These are phyloP conservation scores for Sphaerulina musiva DNA, from an alignment of 2,329 filamentous ascomycete genomes.

Conservation along the genomic window DNA sequence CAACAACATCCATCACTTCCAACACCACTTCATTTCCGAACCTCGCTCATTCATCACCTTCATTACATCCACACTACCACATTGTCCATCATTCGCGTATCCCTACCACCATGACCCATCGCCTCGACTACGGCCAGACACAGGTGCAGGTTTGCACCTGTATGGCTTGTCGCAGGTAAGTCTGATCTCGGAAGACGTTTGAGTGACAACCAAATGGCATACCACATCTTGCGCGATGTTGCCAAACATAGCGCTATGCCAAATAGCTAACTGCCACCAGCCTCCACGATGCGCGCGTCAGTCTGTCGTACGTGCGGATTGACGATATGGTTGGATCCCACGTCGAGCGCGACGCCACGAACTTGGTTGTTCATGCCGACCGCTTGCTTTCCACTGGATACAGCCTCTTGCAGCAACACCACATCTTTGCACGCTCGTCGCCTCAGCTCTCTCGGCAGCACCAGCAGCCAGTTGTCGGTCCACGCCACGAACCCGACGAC, in stretches of 20 bases:
- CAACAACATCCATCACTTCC: too few species aligned
- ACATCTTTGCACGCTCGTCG: background rate
- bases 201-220: too few species aligned
- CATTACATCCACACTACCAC: background rate
- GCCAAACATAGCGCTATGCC: background rate
- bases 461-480: background rate
- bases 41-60: slow-evolving; percentile 1
- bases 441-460: background rate
- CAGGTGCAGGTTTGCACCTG: slow-evolving; percentile 3
- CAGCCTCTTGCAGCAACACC: slow-evolving; percentile 5
- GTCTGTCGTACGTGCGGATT: slow-evolving; percentile 2
- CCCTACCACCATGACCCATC: background rate
- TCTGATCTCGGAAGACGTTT: background rate
- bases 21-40: background rate
- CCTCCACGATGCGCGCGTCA: slow-evolving; percentile 4
- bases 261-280: background rate
- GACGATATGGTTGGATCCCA: slow-evolving; percentile 1
- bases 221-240: background rate
- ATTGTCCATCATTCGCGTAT: background rate
- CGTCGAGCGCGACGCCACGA: slow-evolving; percentile 5
- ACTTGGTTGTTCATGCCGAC: slow-evolving; percentile 8
- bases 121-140: slow-evolving; percentile 3
- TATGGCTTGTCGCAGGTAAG: slow-evolving; percentile 5
- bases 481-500: background rate
- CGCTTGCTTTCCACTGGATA: slow-evolving; percentile 5